phyloP scores from a whole-genome alignment of 1,139 yeast genomes.

The Suhomyces coccinellae region DNA sequence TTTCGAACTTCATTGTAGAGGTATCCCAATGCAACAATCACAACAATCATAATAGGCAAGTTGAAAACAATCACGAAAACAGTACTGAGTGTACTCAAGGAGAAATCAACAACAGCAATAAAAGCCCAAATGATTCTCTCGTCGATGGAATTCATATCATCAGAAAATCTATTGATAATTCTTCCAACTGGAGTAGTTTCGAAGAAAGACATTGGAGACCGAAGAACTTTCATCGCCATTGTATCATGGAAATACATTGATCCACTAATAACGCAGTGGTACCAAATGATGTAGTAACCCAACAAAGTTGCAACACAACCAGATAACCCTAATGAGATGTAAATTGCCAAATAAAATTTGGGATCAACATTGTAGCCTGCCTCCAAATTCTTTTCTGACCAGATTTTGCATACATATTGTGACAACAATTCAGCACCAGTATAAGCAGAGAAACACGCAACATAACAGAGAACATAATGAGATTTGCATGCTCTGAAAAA shows the following conservation, averaged over 20 bases:
- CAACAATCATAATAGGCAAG: slow-evolving; percentile 36
- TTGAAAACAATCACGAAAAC: slow-evolving; percentile 32
- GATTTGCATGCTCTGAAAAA: slow-evolving; percentile 30
- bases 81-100: slow-evolving; percentile 26
- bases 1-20: slow-evolving; percentile 33
- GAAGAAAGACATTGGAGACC: slow-evolving; percentile 36
- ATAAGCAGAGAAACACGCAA: slow-evolving; percentile 19
- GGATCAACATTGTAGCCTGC: slow-evolving; percentile 24
- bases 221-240: slow-evolving; percentile 27
- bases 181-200: slow-evolving; percentile 36
- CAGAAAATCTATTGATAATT: slow-evolving; percentile 32
- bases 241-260: slow-evolving; percentile 27
- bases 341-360: slow-evolving; percentile 21
- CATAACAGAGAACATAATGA: slow-evolving; percentile 23
- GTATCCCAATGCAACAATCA: slow-evolving; percentile 23
- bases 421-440: slow-evolving; percentile 21
- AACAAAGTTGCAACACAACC: slow-evolving; percentile 26
- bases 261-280: slow-evolving; percentile 28
- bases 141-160: slow-evolving; percentile 36
- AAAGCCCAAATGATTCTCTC: slow-evolving; percentile 34
- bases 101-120: slow-evolving; percentile 25
- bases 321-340: slow-evolving; percentile 23
- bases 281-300: slow-evolving; percentile 29
- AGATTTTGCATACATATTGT: slow-evolving; percentile 25
- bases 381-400: slow-evolving; percentile 29